Conservation (phyloP, 495 filamentous ascomycete genomes). For the Cercophora samala region DNA sequence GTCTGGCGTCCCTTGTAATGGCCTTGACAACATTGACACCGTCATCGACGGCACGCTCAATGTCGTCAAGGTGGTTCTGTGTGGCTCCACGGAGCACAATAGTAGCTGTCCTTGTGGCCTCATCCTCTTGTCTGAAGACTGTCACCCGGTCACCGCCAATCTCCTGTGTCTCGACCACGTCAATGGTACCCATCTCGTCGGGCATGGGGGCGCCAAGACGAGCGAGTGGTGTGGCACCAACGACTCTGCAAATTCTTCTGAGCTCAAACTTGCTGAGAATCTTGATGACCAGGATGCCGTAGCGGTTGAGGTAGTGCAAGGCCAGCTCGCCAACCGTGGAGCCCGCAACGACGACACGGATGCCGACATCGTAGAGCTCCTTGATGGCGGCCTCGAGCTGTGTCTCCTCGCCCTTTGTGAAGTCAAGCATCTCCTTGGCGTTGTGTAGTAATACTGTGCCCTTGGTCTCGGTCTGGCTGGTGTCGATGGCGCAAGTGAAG, state of each 20-base stretch:
- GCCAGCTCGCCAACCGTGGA: conserved; percentile 92
- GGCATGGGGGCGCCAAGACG: conserved; percentile 98
- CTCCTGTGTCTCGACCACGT: conserved; percentile 95
- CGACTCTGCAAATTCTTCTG: conserved; percentile 87
- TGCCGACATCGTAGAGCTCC: conserved; percentile 88
- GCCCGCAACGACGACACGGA: conserved; percentile 88
- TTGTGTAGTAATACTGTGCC: conserved; percentile 98
- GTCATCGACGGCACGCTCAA: conserved; percentile 96
- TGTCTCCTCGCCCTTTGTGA: conserved; percentile 92
- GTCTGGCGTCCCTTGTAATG: conserved; percentile 84
- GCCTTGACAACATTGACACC: conserved; percentile 99
- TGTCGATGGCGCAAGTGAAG: conserved; percentile 95
- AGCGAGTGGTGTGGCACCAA: conserved; percentile 92
- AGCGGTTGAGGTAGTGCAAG: conserved; percentile 95
- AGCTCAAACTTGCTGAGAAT: conserved; percentile 98
- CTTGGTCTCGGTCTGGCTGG: conserved; percentile 96
- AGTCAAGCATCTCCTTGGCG: conserved; percentile 97
- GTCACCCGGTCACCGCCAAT: conserved; percentile 98
- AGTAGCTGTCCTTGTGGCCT: conserved; percentile 87
- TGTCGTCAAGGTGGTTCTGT: conserved; percentile 95
- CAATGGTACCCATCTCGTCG: conserved; percentile 94
- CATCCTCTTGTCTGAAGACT: conserved; percentile 95
- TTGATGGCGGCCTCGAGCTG: conserved; percentile 90
- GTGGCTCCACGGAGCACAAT: conserved; percentile 94
- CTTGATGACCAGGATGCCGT: conserved; percentile 93